Evolutionary conservation across 2,329 filamentous ascomycete species (phyloP), one percentile per base, ranked within the genome.

Genomic region (Talaromyces islandicus): DNA sequence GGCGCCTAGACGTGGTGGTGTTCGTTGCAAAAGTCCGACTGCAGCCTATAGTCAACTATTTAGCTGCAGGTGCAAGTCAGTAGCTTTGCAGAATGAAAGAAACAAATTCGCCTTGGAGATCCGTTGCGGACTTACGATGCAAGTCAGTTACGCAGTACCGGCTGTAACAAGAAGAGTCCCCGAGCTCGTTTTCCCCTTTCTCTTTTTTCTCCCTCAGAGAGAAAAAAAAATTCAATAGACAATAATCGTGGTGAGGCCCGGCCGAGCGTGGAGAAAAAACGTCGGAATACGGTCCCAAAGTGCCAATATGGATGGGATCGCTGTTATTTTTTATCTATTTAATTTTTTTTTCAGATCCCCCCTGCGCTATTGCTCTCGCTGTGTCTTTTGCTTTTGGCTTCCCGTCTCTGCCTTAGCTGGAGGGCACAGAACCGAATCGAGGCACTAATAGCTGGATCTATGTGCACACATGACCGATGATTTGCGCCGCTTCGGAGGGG

Each of bases 381-480:
- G 38, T 48, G n/a, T 46, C 10, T 57, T 60, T 53, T 54, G 46
- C 41, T 35, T 38, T 52, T 60, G 19, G 48, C 54, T 55, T 46
- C 19, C 43, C 43, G 19, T 46, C 43, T 46, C 43, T 46, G 43
- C 43, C 43, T 54, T 59, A 29, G 48, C 48, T 56, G 27, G 19
- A 24, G 30, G 56, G 29, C 27, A 35, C 38, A 35, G 24, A 46
- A 35, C 41, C 29, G 30, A 58, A 32, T 51, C 30, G 30, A 41
- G 21, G 50, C 46, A 57, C 46, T 54, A 55, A 58, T 62, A 60
- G 60, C 59, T 60, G 61, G 66, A 70, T 67, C 65, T 66, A 67
- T 65, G 67, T 64, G 67, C 64, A 69, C 70, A 66, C 70, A 72
- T 72, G 69, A 71, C 68, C 68, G 63, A 65, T 66, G 62, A 60